These are phyloP conservation scores for Ceratocystis harringtonii DNA, from an alignment of 2,329 filamentous ascomycete genomes.

Conservation along the genomic window DNA sequence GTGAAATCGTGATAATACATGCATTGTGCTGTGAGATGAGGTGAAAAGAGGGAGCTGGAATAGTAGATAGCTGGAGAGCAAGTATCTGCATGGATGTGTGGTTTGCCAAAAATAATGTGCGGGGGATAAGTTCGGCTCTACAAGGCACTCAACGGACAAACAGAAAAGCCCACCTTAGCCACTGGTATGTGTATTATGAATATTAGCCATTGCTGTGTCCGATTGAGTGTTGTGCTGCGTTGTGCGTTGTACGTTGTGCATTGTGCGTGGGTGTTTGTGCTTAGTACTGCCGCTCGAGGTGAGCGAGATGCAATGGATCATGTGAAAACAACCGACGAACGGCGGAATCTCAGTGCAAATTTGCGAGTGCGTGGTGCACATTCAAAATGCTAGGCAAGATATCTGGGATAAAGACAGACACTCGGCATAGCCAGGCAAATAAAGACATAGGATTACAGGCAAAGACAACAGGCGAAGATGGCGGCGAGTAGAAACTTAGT, in stretches of 20 bases:
- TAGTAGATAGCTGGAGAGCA: no score
- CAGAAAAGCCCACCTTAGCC: no score
- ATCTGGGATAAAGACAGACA: background rate
- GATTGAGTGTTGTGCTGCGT: background rate
- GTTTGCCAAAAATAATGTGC: background rate
- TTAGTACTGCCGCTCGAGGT: background rate
- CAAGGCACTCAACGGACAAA: no score
- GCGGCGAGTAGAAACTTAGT: background rate
- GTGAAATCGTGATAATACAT: background rate
- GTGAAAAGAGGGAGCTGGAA: no score
- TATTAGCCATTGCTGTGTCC: background rate
- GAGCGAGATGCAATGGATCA: background rate
- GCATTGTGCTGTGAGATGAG: no score
- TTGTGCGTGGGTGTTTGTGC: background rate
- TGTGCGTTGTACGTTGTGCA: background rate
- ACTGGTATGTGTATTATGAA: background rate
- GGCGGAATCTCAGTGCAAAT: background rate
- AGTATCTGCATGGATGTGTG: no score
- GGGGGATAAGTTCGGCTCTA: no score
- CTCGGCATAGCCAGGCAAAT: background rate
- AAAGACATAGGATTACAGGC: background rate
- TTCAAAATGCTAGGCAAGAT: no score
- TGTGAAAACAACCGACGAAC: background rate
- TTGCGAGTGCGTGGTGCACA: no score
- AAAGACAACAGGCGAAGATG: conserved; percentile 3